A percentile compares a stretch with the other conserved stretches of the same genome.
Conservation (phyloP, 78 protist species). For the Planoprotostelium fungivorum region DNA sequence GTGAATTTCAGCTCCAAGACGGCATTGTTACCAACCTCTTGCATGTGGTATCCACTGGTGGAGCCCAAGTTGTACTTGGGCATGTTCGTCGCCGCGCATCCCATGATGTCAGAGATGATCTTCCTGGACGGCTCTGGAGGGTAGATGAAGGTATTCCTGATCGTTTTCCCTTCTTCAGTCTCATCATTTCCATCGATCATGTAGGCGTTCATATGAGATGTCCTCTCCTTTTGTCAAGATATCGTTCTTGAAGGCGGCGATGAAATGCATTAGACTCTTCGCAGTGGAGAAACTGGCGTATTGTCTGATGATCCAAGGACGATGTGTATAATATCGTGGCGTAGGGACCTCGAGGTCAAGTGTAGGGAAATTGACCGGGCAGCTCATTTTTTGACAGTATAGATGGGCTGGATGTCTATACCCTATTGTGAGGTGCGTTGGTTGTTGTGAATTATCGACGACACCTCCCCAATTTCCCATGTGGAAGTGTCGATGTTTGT, state of each 20-base stretch:
- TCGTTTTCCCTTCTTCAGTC: conserved; percentile 76
- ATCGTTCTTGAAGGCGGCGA: conserved; percentile 98
- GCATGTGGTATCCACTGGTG: conserved; percentile 96
- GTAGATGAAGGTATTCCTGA: conserved; percentile 96
- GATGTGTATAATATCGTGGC: conserved; percentile 94
- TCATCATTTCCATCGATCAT: neutral
- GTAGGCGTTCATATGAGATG: neutral
- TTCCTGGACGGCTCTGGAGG: conserved; percentile 94
- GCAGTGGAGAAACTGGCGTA: conserved; percentile 94
- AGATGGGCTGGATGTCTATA: conserved; percentile 76
- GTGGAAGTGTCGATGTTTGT: conserved; percentile 30
- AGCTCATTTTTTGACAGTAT: conserved; percentile 41
- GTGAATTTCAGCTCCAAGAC: conserved; percentile 94
- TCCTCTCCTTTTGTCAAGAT: conserved; percentile 78
- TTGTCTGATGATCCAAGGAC: conserved; percentile 97
- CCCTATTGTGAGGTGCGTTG: conserved; percentile 13
- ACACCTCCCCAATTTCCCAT: conserved; percentile 18
- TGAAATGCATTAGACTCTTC: conserved; percentile 68
- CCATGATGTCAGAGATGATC: conserved; percentile 93
- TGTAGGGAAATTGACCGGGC: conserved; percentile 91
- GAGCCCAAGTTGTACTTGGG: conserved; percentile 95
- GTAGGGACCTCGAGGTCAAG: conserved; percentile 95
- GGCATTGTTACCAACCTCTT: conserved; percentile 96
- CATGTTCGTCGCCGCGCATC: conserved; percentile 82
- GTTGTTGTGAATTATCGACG: conserved; percentile 10